phyloP scores from a whole-genome alignment of 768 basidiomycete species.

The Suillus americanus region DNA sequence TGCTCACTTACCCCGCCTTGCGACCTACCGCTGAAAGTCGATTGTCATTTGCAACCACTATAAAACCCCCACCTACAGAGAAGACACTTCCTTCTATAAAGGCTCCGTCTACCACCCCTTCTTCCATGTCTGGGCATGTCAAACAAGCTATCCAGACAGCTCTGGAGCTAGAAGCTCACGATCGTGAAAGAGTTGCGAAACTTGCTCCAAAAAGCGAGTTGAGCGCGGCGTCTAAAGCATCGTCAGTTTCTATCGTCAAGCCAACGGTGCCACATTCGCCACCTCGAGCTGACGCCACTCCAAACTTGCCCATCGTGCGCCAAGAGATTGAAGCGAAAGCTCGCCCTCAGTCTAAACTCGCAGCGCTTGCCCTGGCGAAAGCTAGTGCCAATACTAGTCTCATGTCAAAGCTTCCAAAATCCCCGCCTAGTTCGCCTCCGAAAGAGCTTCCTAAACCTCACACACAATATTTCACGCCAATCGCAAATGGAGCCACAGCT shows the following conservation, averaged over 20 bases:
- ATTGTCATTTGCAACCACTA: conserved; percentile 28
- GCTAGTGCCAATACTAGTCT: conserved; percentile 15
- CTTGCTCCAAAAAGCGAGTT: conserved; percentile 13
- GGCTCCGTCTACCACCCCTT: conserved; percentile 32
- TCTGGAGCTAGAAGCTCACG: conserved; percentile 57
- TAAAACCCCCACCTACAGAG: conserved; percentile 14
- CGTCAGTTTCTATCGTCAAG: conserved; percentile 23
- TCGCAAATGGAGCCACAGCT: conserved; percentile 79
- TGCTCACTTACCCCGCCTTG: conserved; percentile 71
- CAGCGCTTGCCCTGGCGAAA: conserved; percentile 68
- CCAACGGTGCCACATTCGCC: conserved; percentile 20
- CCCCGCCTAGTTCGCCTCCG: conserved; percentile 23
- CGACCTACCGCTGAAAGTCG: conserved; percentile 66
- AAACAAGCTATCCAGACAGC: conserved; percentile 69
- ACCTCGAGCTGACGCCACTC: conserved; percentile 21
- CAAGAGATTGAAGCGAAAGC: conserved; percentile 20
- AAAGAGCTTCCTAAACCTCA: conserved; percentile 43
- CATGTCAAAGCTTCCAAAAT: conserved; percentile 26
- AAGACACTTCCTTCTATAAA: conserved; percentile 25
- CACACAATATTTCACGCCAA: conserved; percentile 75
- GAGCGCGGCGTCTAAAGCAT: conserved; percentile 16
- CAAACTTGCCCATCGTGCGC: conserved; percentile 12
- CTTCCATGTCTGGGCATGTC: conserved; percentile 61
- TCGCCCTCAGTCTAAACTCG: conserved; percentile 68
- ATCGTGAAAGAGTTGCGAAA: conserved; percentile 24